phyloP scores from a whole-genome alignment of 2,329 filamentous ascomycete genomes.

The Rhexocercosporidium sp. region DNA sequence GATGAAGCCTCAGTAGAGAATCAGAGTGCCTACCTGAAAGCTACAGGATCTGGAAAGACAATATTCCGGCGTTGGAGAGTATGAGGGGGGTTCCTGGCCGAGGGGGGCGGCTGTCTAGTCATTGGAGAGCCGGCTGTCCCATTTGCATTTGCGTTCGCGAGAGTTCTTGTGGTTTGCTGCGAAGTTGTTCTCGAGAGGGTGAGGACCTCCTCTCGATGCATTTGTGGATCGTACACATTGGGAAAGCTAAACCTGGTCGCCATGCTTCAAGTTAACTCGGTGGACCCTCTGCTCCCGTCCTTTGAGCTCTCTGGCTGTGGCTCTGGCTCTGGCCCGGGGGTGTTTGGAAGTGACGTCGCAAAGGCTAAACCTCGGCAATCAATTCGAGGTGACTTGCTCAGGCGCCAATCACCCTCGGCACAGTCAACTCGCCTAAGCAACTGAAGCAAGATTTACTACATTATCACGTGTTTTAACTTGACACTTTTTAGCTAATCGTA shows the following conservation, averaged over 20 bases:
- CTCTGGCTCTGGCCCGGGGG: conserved; percentile 17
- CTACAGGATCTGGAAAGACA: conserved; percentile 69
- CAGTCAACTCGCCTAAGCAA: no score
- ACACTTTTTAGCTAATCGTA: no score
- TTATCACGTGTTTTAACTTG: no score
- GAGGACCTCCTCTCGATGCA: conserved; percentile 38
- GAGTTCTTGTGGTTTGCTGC: conserved; percentile 27
- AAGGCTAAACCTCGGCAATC: conserved; percentile 14
- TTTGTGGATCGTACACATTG: conserved; percentile 39
- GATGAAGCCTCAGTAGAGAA: not conserved
- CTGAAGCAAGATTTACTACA: no score
- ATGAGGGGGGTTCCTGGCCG: conserved; percentile 33
- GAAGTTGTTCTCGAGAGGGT: conserved; percentile 39
- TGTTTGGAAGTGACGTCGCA: conserved; percentile 30
- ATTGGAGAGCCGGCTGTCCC: conserved; percentile 26
- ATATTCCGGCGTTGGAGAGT: conserved; percentile 55
- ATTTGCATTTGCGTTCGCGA: conserved; percentile 19
- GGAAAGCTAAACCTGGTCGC: conserved; percentile 33
- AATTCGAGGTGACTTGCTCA: conserved; percentile 16
- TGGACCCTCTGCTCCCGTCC: not conserved
- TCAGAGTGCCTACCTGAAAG: conserved; percentile 52
- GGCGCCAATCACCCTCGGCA: no score
- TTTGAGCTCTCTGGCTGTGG: no score
- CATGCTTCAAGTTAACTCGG: conserved; percentile 27
- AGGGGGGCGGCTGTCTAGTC: conserved; percentile 21